Evolutionary conservation across 345 rosid genomes (phyloP), one percentile per base, ranked within the genome.

Genomic region (Lagerstroemia speciosa): DNA sequence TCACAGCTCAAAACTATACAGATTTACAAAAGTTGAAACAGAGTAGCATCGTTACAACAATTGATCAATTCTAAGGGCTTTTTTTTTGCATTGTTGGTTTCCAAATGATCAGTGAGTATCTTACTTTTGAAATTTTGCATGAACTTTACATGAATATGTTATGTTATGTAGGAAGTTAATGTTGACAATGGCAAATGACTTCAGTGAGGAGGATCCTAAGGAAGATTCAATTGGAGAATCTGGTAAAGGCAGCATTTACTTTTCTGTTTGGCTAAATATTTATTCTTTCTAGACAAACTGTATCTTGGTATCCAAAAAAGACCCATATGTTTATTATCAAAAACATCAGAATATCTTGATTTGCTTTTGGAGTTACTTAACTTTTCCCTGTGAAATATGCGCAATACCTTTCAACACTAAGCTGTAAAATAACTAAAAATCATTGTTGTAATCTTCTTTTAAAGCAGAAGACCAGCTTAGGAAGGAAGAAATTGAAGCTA

Each of bases 401-500:
- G 26, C 37, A 66, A 24, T 32, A 16, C 69, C 55, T 30, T 50
- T 27, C 6, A 3, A n/a, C n/a, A n/a, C n/a, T n/a, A n/a, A n/a
- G n/a, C n/a, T 29, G 9, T 32, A 57, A 30, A 55, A 33, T 22
- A 20, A 34, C 52, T 53, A 52, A 40, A 36, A 43, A 48, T 48
- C 17, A 27, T 65, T 43, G 22, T 58, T 58, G 33, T 10, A 40
- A 65, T 46, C 57, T 24, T 29, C 17, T 63, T 52, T 69, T 52
- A 64, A 52, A 65, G 69, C 30, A n/a, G 48, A 46, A 48, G 31
- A 52, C 55, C 58, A n/a, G 48, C 19, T 27, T 27, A 22, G 65
- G 72, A 33, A 69, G 72, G 74, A 71, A 62, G 64, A 48, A 6
- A 62, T 65, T 20, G 29, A 11, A 17, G 37, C 36, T 45, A 53